These are phyloP conservation scores for Wickerhamomyces rabaulensis DNA, from an alignment of 805 yeast genomes.

Conservation along the genomic window DNA sequence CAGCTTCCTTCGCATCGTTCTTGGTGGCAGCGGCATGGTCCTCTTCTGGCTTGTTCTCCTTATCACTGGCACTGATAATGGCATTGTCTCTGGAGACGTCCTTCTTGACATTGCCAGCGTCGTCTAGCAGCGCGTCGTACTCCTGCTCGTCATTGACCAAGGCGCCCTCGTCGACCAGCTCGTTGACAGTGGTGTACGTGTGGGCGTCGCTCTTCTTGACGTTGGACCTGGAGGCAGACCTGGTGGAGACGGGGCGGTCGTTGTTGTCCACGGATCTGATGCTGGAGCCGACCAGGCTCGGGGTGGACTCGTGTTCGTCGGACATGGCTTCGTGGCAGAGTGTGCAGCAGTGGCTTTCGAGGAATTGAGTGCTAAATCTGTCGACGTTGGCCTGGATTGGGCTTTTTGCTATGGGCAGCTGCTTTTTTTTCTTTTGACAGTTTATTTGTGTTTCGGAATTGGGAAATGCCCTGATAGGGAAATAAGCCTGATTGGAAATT, in stretches of 20 bases:
- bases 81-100: conserved; percentile 11
- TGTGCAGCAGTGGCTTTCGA: neutral
- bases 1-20: neutral
- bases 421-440: neutral
- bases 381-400: neutral
- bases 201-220: conserved; percentile 6
- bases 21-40: neutral
- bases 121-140: conserved; percentile 47
- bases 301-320: conserved; percentile 6
- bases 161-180: conserved; percentile 43
- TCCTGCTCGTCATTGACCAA: conserved; percentile 51
- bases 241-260: conserved; percentile 3
- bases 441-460: neutral
- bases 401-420: neutral
- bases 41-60: neutral
- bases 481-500: neutral
- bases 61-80: conserved; percentile 7
- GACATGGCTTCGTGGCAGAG: neutral
- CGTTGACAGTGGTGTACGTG: conserved; percentile 27
- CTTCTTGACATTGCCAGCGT: conserved; percentile 44
- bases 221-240: conserved; percentile 13
- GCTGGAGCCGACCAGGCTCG: conserved; percentile 21
- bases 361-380: neutral
- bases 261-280: conserved; percentile 18
- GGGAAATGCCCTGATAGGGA: neutral